These are phyloP conservation scores for Talaromyces borbonicus DNA, from an alignment of 495 filamentous ascomycete genomes.

Conservation along the genomic window DNA sequence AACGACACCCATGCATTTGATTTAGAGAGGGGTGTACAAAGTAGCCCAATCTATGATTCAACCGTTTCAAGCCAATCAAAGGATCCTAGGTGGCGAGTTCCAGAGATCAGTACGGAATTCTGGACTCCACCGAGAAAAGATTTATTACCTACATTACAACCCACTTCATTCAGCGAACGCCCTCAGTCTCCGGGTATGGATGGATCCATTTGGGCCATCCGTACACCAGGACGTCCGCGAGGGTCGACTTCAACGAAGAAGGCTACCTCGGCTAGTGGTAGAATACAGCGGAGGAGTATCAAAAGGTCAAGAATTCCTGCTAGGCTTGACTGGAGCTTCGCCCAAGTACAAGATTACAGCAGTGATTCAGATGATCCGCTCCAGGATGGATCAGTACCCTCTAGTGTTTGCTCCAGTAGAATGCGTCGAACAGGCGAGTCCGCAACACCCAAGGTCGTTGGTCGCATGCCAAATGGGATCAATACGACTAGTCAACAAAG, in stretches of 20 bases:
- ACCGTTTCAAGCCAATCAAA: slow-evolving; percentile 14
- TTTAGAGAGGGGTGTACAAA: neutral
- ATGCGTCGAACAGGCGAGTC: neutral
- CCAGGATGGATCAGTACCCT: slow-evolving; percentile 28
- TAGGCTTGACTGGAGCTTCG: slow-evolving; percentile 35
- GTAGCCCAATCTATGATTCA: slow-evolving; percentile 5
- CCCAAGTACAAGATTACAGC: slow-evolving; percentile 20
- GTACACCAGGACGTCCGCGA: slow-evolving; percentile 7
- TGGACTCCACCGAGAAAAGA: slow-evolving; percentile 24
- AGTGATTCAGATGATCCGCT: slow-evolving; percentile 40
- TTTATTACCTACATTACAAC: slow-evolving; percentile 9
- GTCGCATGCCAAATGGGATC: neutral
- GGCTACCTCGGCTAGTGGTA: no score
- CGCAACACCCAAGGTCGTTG: slow-evolving; percentile 1
- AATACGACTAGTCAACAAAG: neutral
- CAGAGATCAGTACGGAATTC: slow-evolving; percentile 26
- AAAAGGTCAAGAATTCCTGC: neutral
- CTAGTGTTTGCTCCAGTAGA: slow-evolving; percentile 7
- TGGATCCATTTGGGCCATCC: slow-evolving; percentile 31
- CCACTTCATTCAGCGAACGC: slow-evolving; percentile 11
- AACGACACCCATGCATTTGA: no score
- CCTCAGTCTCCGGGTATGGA: slow-evolving; percentile 28
- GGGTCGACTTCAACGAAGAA: slow-evolving; percentile 1
- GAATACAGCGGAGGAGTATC: no score
- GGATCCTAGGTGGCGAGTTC: slow-evolving; percentile 30